Conservation (phyloP, 352 stramenopile genomes). For the Globisporangium cylindrosporum region DNA sequence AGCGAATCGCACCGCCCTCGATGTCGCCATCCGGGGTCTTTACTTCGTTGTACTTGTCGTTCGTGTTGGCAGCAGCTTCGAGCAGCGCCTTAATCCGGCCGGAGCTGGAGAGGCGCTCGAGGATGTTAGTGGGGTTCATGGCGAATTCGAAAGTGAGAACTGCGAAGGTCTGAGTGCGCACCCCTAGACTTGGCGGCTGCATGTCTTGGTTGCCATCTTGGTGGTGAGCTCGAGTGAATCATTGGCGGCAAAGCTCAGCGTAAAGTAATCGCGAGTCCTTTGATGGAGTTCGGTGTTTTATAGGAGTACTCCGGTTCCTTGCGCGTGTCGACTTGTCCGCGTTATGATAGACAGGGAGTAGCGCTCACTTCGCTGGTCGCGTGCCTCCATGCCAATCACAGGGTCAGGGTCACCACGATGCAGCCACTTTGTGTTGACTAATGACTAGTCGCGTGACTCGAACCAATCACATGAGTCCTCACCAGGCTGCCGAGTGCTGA, state of each 20-base stretch:
- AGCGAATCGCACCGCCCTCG: background rate
- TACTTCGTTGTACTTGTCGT: background rate
- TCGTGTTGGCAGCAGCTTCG: background rate
- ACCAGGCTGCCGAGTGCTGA: background rate
- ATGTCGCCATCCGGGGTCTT: background rate
- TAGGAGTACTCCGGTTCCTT: background rate
- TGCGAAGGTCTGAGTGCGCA: background rate
- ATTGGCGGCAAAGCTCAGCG: too few species aligned
- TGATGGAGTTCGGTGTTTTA: background rate
- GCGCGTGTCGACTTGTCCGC: background rate
- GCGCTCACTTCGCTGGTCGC: background rate
- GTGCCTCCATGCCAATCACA: background rate
- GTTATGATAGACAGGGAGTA: background rate
- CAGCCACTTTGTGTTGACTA: background rate
- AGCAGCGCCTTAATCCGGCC: background rate
- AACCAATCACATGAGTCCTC: background rate
- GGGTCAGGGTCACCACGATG: background rate
- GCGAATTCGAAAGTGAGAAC: background rate
- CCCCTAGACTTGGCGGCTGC: too few species aligned
- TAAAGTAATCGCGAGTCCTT: background rate
- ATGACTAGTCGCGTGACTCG: background rate
- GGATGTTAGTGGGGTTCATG: background rate
- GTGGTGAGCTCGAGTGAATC: too few species aligned
- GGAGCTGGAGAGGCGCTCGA: slow-evolving; percentile 1
- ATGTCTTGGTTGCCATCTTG: too few species aligned